Base-by-base conservation (phyloP, 495 filamentous ascomycete genomes). In the Annulohypoxylon bovei region DNA sequence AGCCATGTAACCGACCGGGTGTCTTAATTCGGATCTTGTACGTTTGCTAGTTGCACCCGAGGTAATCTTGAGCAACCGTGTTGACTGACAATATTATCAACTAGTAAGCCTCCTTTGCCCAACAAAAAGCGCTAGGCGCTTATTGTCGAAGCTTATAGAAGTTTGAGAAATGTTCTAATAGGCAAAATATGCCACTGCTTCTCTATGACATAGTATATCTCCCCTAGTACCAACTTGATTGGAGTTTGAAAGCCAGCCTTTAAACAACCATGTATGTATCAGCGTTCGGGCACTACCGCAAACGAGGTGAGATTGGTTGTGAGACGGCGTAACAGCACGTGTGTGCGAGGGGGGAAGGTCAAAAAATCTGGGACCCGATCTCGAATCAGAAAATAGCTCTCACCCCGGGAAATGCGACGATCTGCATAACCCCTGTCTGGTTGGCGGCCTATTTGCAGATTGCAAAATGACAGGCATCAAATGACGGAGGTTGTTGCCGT, bases 391-490 rank as follows among this genome's bases (percentile, higher is more conserved):
- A 61, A 52, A 62, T 70, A 59, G 66, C 71, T 68, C 50, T 64
- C 67, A 66, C 72, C 68, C 75, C 75, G 57, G 68, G 65, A 75
- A 75, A 77, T 75, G 72, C 75, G 70, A 70, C 69, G 75, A 77
- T 77, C 75, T 67, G 69, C 75, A 70, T 27, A 14, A 77, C 62
- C 75, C 75, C 73, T 77, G 75, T 49, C 50, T 67, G 62, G 54
- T 59, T 63, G 66, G 71, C 62, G 20, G 44, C 47, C 71, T 61
- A 53, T 70, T 52, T 69, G 62, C 62, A 70, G 71, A 75, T 68
- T 75, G 53, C 60, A 47, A 64, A 70, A 69, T 72, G 65, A 68
- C 68, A 59, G 59, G 68, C 70, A 68, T 57, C 18, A 49, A 49
- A 61, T 28, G 27, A 44, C 22, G 14, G 18, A 44, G 30, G 47